Conservation (phyloP, 495 filamentous ascomycete genomes). For the Aspergillus bertholletiae region DNA sequence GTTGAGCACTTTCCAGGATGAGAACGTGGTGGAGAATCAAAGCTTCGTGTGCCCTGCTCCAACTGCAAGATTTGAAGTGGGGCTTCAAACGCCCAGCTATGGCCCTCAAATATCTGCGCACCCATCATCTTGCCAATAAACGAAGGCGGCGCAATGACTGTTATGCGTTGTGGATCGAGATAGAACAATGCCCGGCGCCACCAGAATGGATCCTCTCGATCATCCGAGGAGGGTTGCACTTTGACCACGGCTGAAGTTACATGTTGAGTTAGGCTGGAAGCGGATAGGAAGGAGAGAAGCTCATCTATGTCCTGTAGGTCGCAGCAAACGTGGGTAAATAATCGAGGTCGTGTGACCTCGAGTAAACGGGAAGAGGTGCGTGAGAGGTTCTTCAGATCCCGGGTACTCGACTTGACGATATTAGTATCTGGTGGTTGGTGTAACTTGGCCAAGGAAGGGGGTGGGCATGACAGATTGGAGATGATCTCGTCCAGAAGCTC, state of each 20-base stretch:
- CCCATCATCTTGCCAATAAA: slow-evolving; percentile 29
- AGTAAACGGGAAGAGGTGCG: slow-evolving; percentile 24
- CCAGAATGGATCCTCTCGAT: slow-evolving; percentile 23
- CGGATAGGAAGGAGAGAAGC: slow-evolving; percentile 26
- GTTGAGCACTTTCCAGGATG: slow-evolving; percentile 12
- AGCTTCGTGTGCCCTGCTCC: slow-evolving; percentile 11
- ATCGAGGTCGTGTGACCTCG: slow-evolving; percentile 26
- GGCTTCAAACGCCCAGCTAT: slow-evolving; percentile 42
- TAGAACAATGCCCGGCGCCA: slow-evolving; percentile 27
- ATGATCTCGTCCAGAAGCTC: slow-evolving; percentile 41
- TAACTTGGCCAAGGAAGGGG: slow-evolving; percentile 26
- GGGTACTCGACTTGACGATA: slow-evolving; percentile 18
- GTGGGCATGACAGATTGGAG: slow-evolving; percentile 20
- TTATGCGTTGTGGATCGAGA: slow-evolving; percentile 29
- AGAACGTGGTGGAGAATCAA: background rate
- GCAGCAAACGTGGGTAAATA: slow-evolving; percentile 33
- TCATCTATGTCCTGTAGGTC: slow-evolving; percentile 23
- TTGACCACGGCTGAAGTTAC: slow-evolving; percentile 31
- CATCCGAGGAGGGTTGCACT: slow-evolving; percentile 5
- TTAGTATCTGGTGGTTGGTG: slow-evolving; percentile 22
- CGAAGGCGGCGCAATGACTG: slow-evolving; percentile 32
- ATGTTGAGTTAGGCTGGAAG: slow-evolving; percentile 24
- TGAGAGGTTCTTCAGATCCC: slow-evolving; percentile 32
- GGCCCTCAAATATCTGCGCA: slow-evolving; percentile 24
- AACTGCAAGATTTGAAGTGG: slow-evolving; percentile 30